phyloP scores from a whole-genome alignment of 2,329 filamentous ascomycete genomes.

The Microsporum audouinii region DNA sequence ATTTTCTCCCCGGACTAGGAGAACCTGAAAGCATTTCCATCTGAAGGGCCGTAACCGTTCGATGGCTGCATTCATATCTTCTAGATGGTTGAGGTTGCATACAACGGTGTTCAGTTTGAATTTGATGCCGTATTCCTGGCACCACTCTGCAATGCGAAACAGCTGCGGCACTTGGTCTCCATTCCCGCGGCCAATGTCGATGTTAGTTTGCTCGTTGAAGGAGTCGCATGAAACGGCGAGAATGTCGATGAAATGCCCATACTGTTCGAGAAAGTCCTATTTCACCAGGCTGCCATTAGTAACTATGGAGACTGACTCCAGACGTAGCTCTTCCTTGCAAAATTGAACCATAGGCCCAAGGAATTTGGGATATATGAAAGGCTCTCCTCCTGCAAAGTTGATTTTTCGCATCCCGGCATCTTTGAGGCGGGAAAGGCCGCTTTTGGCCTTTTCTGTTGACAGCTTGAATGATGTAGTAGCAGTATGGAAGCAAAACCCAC shows the following conservation, averaged over 20 bases:
- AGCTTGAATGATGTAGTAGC: conserved; percentile 39
- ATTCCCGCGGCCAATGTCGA: conserved; percentile 41
- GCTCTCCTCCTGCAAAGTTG: conserved; percentile 47
- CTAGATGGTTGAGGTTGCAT: conserved; percentile 38
- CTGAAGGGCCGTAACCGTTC: conserved; percentile 37
- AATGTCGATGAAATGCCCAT: conserved; percentile 41
- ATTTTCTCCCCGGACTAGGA: conserved; percentile 45
- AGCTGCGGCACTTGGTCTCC: conserved; percentile 39
- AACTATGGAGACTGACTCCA: conserved; percentile 45
- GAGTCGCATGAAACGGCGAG: conserved; percentile 47
- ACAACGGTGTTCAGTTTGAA: conserved; percentile 51
- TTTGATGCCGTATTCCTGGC: conserved; percentile 37
- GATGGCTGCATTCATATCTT: conserved; percentile 39
- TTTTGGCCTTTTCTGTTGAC: conserved; percentile 33
- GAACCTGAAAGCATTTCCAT: conserved; percentile 47
- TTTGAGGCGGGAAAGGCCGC: conserved; percentile 37
- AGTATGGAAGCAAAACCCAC: conserved; percentile 49
- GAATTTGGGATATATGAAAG: conserved; percentile 40
- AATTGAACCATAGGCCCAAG: conserved; percentile 37
- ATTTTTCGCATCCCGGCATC: conserved; percentile 45
- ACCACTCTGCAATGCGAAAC: conserved; percentile 37
- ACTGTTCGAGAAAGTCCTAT: conserved; percentile 33
- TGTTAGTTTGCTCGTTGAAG: conserved; percentile 42
- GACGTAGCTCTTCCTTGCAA: conserved; percentile 38
- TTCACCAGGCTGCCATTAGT: conserved; percentile 42